These are phyloP conservation scores for Domatiomyces globalis DNA, from an alignment of 2,329 filamentous ascomycete genomes.

Conservation along the genomic window DNA sequence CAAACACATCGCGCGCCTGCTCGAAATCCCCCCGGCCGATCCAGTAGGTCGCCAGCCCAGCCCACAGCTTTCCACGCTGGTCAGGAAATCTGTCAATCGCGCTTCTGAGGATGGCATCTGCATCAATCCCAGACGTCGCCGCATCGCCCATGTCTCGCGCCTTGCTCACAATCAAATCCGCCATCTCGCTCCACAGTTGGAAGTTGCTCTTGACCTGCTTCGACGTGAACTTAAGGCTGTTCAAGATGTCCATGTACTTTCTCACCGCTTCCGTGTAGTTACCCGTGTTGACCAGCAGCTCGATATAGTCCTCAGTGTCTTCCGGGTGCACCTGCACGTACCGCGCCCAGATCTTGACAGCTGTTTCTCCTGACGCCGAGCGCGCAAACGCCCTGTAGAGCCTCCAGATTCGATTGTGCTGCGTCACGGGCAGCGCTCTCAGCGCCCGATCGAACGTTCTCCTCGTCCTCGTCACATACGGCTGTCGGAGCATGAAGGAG, in stretches of 20 bases:
- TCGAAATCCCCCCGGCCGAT: constrained; percentile 87
- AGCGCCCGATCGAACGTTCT: constrained; percentile 85
- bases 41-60: constrained; percentile 90
- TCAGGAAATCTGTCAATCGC: constrained; percentile 84
- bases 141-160: constrained; percentile 73
- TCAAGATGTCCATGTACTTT: constrained; percentile 80
- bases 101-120: constrained; percentile 83
- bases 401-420: constrained; percentile 91
- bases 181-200: constrained; percentile 95
- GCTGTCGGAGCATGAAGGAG: constrained; percentile 75
- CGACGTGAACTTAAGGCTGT: constrained; percentile 80
- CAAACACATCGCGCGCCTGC: constrained; percentile 79
- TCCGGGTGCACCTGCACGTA: constrained; percentile 98
- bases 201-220: constrained; percentile 91
- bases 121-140: constrained; percentile 69
- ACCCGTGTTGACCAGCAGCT: constrained; percentile 65
- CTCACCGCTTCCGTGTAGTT: constrained; percentile 84
- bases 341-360: constrained; percentile 81
- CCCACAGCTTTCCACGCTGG: constrained; percentile 89
- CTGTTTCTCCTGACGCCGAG: constrained; percentile 77
- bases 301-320: constrained; percentile 88
- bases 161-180: constrained; percentile 82
- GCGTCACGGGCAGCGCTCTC: constrained; percentile 78
- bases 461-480: constrained; percentile 74
- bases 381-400: constrained; percentile 83